phyloP scores from a whole-genome alignment of 2,329 filamentous ascomycete species.

The Aspergillus chevalieri region DNA sequence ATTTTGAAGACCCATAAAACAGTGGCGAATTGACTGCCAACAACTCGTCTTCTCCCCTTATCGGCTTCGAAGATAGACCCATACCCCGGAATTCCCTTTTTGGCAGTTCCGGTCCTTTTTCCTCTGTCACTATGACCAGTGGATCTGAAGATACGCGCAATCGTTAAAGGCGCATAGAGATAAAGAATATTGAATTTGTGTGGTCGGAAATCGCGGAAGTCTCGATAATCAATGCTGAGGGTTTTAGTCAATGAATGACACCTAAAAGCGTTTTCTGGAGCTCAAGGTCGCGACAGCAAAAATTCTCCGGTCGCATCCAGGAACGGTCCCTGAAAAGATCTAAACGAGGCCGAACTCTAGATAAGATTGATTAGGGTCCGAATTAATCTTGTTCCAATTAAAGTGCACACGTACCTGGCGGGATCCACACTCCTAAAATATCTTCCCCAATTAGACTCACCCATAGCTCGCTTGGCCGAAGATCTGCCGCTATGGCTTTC shows the following conservation, averaged over 20 bases:
- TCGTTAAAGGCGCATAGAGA: background rate
- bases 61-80: background rate
- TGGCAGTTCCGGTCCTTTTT: background rate
- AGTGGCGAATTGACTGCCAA: background rate
- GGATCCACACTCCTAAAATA: background rate
- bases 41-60: background rate
- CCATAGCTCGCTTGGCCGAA: no score
- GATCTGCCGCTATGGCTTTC: no score
- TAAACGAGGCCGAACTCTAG: background rate
- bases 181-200: background rate
- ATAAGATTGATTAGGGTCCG: constrained; percentile 1
- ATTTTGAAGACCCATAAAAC: background rate
- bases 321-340: background rate
- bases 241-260: background rate
- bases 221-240: background rate
- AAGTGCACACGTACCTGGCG: background rate
- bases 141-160: background rate
- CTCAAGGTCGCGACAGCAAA: background rate
- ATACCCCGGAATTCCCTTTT: background rate
- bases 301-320: background rate
- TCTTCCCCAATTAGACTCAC: background rate
- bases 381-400: background rate
- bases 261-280: no score
- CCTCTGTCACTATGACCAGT: background rate
- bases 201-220: background rate